Evolutionary conservation across 352 stramenopile species (phyloP).

Genomic region (Phytophthora idaei): DNA sequence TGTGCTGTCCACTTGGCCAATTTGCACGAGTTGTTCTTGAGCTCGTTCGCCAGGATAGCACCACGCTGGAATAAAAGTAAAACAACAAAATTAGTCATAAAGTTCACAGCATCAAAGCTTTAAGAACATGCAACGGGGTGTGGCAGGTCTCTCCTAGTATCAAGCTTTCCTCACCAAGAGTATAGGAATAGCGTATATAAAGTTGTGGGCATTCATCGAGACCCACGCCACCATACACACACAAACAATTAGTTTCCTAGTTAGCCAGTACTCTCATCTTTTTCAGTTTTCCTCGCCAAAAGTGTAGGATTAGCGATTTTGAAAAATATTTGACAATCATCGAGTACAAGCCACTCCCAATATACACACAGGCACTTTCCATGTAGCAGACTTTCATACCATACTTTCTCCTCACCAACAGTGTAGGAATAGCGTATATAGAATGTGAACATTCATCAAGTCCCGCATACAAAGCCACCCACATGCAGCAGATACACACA

Average conservation of each 20-base stretch:
- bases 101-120: background rate
- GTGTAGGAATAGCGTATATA: constrained; percentile 79
- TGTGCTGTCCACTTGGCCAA: constrained; percentile 98
- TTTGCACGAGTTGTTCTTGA: constrained; percentile 99
- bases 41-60: constrained; percentile 96
- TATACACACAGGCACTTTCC: constrained; percentile 18
- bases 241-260: constrained; percentile 1
- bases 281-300: constrained; percentile 27
- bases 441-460: constrained; percentile 70
- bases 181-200: constrained; percentile 42
- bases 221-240: constrained; percentile 5
- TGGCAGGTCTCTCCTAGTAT: constrained; percentile 35
- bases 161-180: constrained; percentile 31
- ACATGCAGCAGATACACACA: constrained; percentile 10
- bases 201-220: constrained; percentile 26
- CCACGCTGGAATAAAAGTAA: constrained; percentile 77
- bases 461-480: constrained; percentile 30
- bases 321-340: constrained; percentile 28
- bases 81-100: constrained; percentile 1
- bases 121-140: constrained; percentile 11
- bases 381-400: constrained; percentile 44
- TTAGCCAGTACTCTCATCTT: constrained; percentile 21
- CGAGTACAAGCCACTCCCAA: constrained; percentile 12
- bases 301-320: constrained; percentile 36
- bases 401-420: constrained; percentile 47